Base-by-base conservation (phyloP, 148 eudicot genomes). In the Salicornia ramosissima region DNA sequence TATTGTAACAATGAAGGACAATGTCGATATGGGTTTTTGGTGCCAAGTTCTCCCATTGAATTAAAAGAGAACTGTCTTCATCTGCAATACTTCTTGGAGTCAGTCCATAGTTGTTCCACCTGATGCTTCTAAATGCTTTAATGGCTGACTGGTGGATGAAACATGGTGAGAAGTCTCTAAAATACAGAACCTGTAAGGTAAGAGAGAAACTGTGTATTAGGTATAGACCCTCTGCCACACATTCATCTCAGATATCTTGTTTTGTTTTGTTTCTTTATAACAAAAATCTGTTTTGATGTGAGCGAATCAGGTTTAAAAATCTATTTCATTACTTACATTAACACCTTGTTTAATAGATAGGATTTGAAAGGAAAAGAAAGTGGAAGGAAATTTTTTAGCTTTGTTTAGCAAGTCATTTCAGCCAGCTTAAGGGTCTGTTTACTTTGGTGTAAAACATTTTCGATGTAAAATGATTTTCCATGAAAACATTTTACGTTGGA, bases 41-140 rank as follows among this genome's bases (percentile, higher is more conserved):
- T 58, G 97, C 96, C 68, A 89, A 76, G 63, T 77, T 85, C 72
- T 89, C 96, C 99, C 97, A 91, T 75, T 91, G 93, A 65, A 94
- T 82, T 34, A 86, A 50, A 61, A 77, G 76, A 56, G 56, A 53
- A 60, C 85, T 86, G 71, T 86, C 88, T 33, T 86, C 83, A 72
- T 82, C 86, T 3, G 65, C 75, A 52, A 82, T 73, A 69, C 85
- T 83, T 67, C 39, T 74, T 64, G 86, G 72, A 77, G 76, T 69
- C 71, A 90, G 71, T 14, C 99, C 99, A 59, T 84, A 94, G 53
- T 69, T 83, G 71, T 79, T 85, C 99, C 97, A 94, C 61, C 86
- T 81, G 65, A 89, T 77, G 86, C 83, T 89, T 73, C 80, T 87
- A 71, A 91, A 72, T 49, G 84, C 87, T 67, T 83, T 84, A 56